A percentile compares a stretch with the other conserved stretches of the same genome.
phyloP scores from a whole-genome alignment of 495 filamentous ascomycete genomes.

The Thermochaetoides thermophila region DNA sequence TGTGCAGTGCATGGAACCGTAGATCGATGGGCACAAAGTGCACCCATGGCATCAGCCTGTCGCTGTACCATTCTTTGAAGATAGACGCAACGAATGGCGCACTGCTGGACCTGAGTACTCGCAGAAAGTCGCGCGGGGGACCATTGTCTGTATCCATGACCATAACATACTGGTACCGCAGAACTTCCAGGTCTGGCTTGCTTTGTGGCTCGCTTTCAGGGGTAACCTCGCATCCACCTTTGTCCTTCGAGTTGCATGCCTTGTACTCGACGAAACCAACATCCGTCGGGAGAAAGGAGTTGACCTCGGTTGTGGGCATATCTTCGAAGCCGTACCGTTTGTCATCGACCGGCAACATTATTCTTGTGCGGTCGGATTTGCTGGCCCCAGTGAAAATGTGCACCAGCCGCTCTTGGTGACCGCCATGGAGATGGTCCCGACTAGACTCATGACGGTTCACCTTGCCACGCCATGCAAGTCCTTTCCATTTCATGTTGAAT shows the following conservation, averaged over 20 bases:
- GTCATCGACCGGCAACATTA: conserved; percentile 23
- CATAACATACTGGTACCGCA: conserved; percentile 38
- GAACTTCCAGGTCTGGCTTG: conserved; percentile 23
- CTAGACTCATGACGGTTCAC: conserved; percentile 14
- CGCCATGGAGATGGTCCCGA: conserved; percentile 22
- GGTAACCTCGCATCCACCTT: conserved; percentile 38
- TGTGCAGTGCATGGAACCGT: conserved; percentile 48
- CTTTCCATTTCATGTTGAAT: conserved; percentile 39
- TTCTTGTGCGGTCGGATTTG: conserved; percentile 17
- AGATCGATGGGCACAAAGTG: conserved; percentile 69
- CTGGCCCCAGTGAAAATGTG: conserved; percentile 41
- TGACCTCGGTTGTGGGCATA: conserved; percentile 17
- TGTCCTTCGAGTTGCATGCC: too few relatives aligned
- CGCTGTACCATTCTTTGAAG: conserved; percentile 64
- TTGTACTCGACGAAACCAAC: conserved; percentile 34
- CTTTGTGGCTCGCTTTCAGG: conserved; percentile 38
- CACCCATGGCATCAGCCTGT: conserved; percentile 53
- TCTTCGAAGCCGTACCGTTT: conserved; percentile 22
- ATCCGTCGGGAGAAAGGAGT: conserved; percentile 24
- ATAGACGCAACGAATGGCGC: conserved; percentile 50
- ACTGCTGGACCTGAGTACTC: conserved; percentile 45
- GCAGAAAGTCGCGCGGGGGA: conserved; percentile 48
- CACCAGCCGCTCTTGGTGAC: conserved; percentile 45
- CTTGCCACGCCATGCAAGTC: conserved; percentile 49
- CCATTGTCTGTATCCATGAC: conserved; percentile 57